These are phyloP conservation scores for Chaetomiaceae sp. DNA, from an alignment of 2,329 filamentous ascomycete genomes.

Conservation along the genomic window DNA sequence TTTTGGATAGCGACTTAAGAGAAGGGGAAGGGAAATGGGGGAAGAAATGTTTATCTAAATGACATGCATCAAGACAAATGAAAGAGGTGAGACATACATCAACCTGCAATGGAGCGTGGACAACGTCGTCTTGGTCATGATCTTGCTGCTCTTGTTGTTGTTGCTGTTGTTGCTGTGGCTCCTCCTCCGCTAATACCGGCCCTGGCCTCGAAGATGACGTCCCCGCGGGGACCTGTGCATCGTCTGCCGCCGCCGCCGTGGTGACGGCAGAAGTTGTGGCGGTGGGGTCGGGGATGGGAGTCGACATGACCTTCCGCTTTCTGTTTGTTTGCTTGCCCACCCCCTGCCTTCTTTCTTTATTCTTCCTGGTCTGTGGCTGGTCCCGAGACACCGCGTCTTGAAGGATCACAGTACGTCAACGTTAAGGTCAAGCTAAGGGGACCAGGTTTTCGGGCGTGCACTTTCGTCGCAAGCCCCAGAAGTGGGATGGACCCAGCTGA, in stretches of 20 bases:
- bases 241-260: no score
- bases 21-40: no score
- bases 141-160: no score
- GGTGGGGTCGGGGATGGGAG: not conserved
- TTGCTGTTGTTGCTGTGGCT: not conserved
- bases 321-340: not conserved
- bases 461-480: not conserved
- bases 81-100: conserved; percentile 12
- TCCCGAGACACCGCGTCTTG: no score
- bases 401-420: no score
- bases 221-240: not conserved
- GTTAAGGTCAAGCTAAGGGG: not conserved
- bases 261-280: not conserved
- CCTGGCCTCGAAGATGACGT: conserved; percentile 1
- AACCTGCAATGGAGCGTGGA: conserved; percentile 11
- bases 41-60: no score
- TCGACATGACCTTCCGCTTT: not conserved
- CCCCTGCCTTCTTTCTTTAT: not conserved
- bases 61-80: no score
- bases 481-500: conserved; percentile 12
- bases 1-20: no score
- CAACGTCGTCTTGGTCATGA: not conserved
- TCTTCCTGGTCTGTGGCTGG: not conserved
- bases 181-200: no score
- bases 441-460: not conserved